These are phyloP conservation scores for Betula pendula DNA, from an alignment of 306 rosid species.

Conservation along the genomic window DNA sequence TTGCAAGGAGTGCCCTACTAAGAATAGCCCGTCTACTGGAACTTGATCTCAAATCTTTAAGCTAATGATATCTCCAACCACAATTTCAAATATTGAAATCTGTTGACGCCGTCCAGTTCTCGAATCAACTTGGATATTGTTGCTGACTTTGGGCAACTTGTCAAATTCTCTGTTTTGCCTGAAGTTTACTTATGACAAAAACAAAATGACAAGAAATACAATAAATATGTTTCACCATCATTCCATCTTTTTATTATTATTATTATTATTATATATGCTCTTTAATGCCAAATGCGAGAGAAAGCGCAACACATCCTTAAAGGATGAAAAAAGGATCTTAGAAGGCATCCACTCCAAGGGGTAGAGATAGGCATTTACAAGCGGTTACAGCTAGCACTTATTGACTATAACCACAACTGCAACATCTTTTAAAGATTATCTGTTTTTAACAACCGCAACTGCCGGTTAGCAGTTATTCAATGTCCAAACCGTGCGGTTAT, in stretches of 20 bases:
- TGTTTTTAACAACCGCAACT: too few species aligned
- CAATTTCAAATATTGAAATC: neutral
- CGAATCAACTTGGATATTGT: constrained; percentile 19
- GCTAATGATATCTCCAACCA: neutral
- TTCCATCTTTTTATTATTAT: constrained; percentile 26
- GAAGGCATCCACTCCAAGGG: too few species aligned
- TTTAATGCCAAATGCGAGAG: constrained; percentile 6
- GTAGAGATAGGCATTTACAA: too few species aligned
- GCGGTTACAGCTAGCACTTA: too few species aligned
- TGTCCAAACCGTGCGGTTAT: too few species aligned
- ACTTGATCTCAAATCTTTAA: constrained; percentile 33
- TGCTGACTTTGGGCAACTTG: neutral
- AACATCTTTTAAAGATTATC: too few species aligned
- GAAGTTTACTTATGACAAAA: constrained; percentile 1
- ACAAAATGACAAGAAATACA: constrained; percentile 25
- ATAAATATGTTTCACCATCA: constrained; percentile 26
- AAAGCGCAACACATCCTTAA: too few species aligned
- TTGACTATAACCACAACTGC: too few species aligned
- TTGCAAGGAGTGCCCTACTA: constrained; percentile 18
- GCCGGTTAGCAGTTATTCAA: too few species aligned
- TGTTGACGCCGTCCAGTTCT: constrained; percentile 24
- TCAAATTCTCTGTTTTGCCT: constrained; percentile 18
- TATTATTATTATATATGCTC: constrained; percentile 17
- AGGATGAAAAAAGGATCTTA: too few species aligned
- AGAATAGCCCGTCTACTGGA: constrained; percentile 36